phyloP scores from a whole-genome alignment of 352 stramenopile genomes.

The Globisporangium nodosum region DNA sequence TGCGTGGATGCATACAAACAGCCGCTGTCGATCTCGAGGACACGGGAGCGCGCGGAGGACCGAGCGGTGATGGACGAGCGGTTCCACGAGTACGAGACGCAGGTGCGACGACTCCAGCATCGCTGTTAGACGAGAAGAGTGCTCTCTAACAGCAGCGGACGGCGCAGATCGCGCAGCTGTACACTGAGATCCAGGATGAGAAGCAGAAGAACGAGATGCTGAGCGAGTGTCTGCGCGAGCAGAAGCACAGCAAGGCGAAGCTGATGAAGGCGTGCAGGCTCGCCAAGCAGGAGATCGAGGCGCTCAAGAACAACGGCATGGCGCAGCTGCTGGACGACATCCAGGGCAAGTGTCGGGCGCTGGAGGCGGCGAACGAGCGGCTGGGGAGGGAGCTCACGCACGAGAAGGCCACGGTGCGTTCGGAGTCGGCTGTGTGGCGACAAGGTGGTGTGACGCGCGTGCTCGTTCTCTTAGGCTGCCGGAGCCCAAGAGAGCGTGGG shows the following conservation, averaged over 20 bases:
- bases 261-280: conserved; percentile 71
- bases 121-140: background rate
- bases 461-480: too few relatives aligned
- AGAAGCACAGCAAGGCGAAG: conserved; percentile 66
- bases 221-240: conserved; percentile 51
- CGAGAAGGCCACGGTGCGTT: conserved; percentile 30
- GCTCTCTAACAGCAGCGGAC: too few relatives aligned
- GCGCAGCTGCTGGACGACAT: conserved; percentile 67
- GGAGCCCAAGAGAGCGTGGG: too few relatives aligned
- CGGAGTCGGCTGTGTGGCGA: background rate
- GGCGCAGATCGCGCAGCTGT: conserved; percentile 49
- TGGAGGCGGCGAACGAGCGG: conserved; percentile 45
- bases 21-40: conserved; percentile 35
- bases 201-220: conserved; percentile 71
- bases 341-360: conserved; percentile 35
- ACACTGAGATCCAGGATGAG: conserved; percentile 63
- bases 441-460: too few relatives aligned
- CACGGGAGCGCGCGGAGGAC: conserved; percentile 24
- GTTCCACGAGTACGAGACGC: conserved; percentile 66
- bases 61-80: conserved; percentile 31
- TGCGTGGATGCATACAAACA: conserved; percentile 3
- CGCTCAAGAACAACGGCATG: conserved; percentile 51
- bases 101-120: conserved; percentile 19
- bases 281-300: conserved; percentile 54
- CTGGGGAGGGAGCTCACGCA: conserved; percentile 30